A percentile compares a stretch with the other conserved stretches of the same genome.
These are phyloP conservation scores for Viridothelium virens DNA, from an alignment of 495 filamentous ascomycete species.

Conservation along the genomic window DNA sequence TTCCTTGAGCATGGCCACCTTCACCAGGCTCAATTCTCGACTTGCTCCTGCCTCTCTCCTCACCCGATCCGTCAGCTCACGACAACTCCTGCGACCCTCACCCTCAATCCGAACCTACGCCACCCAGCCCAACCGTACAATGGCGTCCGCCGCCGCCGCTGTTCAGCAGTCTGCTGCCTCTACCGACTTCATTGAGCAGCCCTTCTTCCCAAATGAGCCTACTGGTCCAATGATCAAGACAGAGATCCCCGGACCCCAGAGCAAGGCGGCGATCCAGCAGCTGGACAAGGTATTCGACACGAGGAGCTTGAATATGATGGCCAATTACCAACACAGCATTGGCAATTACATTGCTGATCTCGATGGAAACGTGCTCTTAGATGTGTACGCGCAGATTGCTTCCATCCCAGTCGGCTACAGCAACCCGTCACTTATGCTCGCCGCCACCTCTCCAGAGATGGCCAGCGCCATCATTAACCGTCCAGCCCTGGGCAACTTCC, in stretches of 20 bases:
- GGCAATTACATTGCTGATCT: constrained; percentile 76
- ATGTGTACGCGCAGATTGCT: constrained; percentile 83
- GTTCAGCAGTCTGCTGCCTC: constrained; percentile 1
- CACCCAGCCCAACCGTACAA: constrained; percentile 5
- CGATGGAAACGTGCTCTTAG: constrained; percentile 65
- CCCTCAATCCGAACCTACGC: constrained; percentile 2
- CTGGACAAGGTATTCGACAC: constrained; percentile 88
- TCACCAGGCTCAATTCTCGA: background rate
- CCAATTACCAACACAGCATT: constrained; percentile 63
- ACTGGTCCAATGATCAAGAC: constrained; percentile 63
- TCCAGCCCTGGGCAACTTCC: constrained; percentile 94
- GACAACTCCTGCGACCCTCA: background rate
- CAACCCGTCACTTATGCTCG: constrained; percentile 70
- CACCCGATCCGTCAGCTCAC: background rate
- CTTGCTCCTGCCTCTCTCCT: background rate
- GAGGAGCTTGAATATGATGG: constrained; percentile 84
- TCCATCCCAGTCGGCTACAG: constrained; percentile 97
- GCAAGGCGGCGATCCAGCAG: constrained; percentile 59
- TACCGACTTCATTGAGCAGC: constrained; percentile 22
- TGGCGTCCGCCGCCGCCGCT: constrained; percentile 2
- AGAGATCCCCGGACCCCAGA: constrained; percentile 75
- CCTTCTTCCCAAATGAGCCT: constrained; percentile 57
- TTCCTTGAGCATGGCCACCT: background rate
- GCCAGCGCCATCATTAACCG: constrained; percentile 79
- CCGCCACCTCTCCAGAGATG: constrained; percentile 72